These are phyloP conservation scores for Neurospora terricola DNA, from an alignment of 495 filamentous ascomycete genomes.

Conservation along the genomic window DNA sequence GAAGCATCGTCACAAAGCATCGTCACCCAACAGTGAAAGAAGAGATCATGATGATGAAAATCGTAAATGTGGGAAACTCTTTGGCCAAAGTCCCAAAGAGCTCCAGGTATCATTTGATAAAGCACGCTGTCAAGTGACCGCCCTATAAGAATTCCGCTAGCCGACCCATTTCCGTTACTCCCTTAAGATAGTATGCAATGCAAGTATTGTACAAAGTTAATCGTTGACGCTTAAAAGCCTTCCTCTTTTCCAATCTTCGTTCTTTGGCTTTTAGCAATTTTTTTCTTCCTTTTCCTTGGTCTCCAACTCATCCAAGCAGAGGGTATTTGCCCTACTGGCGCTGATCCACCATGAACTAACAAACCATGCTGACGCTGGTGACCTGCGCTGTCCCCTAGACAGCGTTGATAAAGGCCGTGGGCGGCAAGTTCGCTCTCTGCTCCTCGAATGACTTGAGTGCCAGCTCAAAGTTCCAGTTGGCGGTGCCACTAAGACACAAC, in stretches of 20 bases:
- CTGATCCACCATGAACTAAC: neutral
- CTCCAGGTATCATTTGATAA: neutral
- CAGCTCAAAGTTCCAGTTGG: slow-evolving; percentile 62
- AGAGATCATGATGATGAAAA: neutral
- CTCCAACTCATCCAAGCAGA: neutral
- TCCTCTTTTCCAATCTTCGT: neutral
- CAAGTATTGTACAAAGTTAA: neutral
- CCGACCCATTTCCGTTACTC: neutral
- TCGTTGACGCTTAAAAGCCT: neutral
- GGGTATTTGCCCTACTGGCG: neutral
- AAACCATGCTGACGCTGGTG: neutral
- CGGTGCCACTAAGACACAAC: slow-evolving; percentile 53
- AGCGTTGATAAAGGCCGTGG: slow-evolving; percentile 24
- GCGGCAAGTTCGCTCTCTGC: slow-evolving; percentile 33
- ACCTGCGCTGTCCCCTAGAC: slow-evolving; percentile 1
- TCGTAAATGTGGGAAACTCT: neutral
- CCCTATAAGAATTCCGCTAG: neutral
- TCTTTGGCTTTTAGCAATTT: neutral
- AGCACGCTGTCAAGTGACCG: neutral
- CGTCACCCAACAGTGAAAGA: neutral
- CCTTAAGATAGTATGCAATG: neutral
- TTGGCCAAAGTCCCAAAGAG: neutral
- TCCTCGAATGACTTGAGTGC: slow-evolving; percentile 59
- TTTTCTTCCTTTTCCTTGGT: neutral
- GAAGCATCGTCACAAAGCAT: neutral